Conservation (phyloP, 139 green algal genomes). For the Coelastrella sp. region DNA sequence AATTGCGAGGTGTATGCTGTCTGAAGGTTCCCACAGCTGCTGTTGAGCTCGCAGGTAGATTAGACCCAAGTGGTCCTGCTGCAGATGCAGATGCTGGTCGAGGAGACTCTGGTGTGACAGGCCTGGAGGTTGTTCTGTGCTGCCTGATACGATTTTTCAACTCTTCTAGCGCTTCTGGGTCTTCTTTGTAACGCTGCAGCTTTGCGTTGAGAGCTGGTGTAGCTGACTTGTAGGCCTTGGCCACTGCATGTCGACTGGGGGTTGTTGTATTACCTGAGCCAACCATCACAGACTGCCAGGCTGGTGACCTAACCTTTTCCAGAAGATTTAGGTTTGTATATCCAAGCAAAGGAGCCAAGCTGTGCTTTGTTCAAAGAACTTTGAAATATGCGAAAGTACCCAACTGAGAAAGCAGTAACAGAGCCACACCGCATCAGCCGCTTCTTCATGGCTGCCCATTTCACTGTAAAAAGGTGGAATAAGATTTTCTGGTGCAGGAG, state of each 20-base stretch:
- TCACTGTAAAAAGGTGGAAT: too few species aligned
- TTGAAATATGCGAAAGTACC: too few species aligned
- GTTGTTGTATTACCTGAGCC: background rate
- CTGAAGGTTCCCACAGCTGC: background rate
- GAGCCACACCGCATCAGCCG: too few species aligned
- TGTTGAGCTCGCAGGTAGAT: background rate
- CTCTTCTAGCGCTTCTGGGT: background rate
- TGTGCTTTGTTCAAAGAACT: too few species aligned
- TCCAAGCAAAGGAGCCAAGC: too few species aligned
- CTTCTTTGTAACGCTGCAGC: constrained; percentile 39
- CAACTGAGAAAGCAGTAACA: too few species aligned
- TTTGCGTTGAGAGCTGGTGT: constrained; percentile 7
- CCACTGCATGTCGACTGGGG: background rate
- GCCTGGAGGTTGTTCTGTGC: background rate
- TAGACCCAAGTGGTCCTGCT: too few species aligned
- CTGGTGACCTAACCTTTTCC: too few species aligned
- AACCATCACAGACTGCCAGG: background rate
- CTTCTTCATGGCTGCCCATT: too few species aligned
- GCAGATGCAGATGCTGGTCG: background rate
- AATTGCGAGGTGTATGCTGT: background rate
- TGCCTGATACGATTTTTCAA: background rate
- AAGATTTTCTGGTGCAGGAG: too few species aligned
- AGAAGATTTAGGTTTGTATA: too few species aligned
- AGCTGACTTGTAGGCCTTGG: background rate
- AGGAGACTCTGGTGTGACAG: background rate